Evolutionary conservation across 306 rosid species (phyloP).

Genomic region (Vigna trinervia): DNA sequence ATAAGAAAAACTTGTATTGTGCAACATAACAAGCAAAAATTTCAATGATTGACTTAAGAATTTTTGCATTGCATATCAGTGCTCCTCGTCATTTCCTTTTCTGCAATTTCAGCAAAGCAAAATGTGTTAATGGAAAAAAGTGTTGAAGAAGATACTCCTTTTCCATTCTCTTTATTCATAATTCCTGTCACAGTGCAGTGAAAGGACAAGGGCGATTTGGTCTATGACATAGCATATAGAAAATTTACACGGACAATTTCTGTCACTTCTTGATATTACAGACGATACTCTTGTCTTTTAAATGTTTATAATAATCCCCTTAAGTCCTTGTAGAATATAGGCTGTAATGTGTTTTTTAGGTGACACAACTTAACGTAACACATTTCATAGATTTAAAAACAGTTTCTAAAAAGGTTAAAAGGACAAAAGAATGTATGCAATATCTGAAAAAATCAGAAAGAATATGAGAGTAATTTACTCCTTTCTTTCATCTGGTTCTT

Average conservation of each 20-base stretch:
- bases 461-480: background rate
- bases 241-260: background rate
- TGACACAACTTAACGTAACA: background rate
- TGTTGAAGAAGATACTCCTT: slow-evolving; percentile 52
- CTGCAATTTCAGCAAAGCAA: slow-evolving; percentile 37
- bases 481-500: slow-evolving; percentile 52
- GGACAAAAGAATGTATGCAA: background rate
- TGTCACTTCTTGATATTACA: background rate
- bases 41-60: slow-evolving; percentile 54
- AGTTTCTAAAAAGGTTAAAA: background rate
- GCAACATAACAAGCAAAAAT: slow-evolving; percentile 25
- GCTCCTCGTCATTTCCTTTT: slow-evolving; percentile 50
- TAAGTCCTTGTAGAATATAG: background rate
- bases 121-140: slow-evolving; percentile 47
- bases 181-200: slow-evolving; percentile 44
- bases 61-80: slow-evolving; percentile 46
- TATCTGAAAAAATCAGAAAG: background rate
- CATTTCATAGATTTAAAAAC: background rate
- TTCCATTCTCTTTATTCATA: slow-evolving; percentile 51
- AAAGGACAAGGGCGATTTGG: slow-evolving; percentile 33
- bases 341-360: background rate
- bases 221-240: background rate
- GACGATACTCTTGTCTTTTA: background rate
- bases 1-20: background rate
- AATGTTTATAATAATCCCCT: background rate